Base-by-base conservation (phyloP, 164 flowering plant genomes). In the Piper betle region DNA sequence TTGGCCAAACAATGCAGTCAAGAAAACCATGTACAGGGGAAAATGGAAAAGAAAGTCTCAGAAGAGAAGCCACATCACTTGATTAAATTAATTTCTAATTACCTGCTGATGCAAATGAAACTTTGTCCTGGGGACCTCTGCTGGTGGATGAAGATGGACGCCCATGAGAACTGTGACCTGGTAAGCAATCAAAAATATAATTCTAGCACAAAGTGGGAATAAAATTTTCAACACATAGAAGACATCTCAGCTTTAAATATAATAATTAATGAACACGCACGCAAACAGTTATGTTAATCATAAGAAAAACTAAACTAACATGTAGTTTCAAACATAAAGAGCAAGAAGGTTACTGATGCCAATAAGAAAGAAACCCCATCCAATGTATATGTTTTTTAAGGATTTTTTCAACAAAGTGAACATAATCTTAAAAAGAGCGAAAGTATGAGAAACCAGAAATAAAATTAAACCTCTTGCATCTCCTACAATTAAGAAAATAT, bases 61-160 rank as follows among this genome's bases (percentile, higher is more conserved):
- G 11, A 54, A 18, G 33, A 3, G 4, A 54, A 4, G 37, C 57
- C 37, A 10, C 57, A 16, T 18, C 57, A 18, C 3, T 54, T 3
- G 25, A 2, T 46, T 12, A 46, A 46, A 10, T 12, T 15, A 46
- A 46, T 10, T 6, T 43, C 43, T 11, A 75, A 82, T 62, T 60
- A 82, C 92, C 88, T 68, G 53, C 63, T 53, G 66, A 61, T 67
- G 78, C 69, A 62, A 72, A 63, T 55, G 55, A 82, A 55, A 39
- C 56, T 52, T 69, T 64, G 64, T 78, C 87, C 75, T 42, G 55
- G 4, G 73, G 66, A 39, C 60, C 69, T 57, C 65, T 64, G 13
- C 87, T 79, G 76, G 87, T 78, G 60, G 88, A 75, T 46, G 86
- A 82, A 52, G 76, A 73, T 64, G 95, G 89, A 61, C 81, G 82